Percentiles rank a stretch among this genome's conserved stretches.
Evolutionary conservation across 257 asterid genomes (phyloP).

Genomic region (Marsdenia floribunda): DNA sequence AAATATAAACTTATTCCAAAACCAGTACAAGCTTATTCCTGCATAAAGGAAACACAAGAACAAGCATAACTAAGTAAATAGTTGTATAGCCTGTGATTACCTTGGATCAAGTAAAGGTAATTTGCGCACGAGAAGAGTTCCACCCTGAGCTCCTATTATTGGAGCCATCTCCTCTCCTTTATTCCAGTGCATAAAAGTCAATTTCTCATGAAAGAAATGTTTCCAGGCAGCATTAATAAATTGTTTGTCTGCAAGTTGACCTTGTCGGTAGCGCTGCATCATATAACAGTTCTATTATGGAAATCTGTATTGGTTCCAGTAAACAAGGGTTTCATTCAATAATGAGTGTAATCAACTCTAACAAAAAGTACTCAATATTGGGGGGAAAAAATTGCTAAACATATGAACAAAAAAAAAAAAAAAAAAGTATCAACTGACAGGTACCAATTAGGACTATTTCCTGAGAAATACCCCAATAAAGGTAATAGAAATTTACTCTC

Average conservation of each 20-base stretch:
- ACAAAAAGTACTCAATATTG: background rate
- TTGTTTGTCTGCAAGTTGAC: constrained; percentile 38
- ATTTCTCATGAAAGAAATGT: constrained; percentile 54
- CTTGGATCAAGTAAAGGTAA: constrained; percentile 53
- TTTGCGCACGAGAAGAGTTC: constrained; percentile 87
- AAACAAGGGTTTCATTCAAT: background rate
- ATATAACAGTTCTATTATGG: background rate
- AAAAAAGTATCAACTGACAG: background rate
- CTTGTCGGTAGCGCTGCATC: constrained; percentile 50
- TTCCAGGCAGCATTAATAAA: constrained; percentile 45
- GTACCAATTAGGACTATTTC: background rate
- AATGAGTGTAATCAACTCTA: background rate
- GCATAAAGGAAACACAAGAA: constrained; percentile 11
- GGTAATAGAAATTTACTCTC: background rate
- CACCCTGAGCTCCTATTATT: constrained; percentile 49
- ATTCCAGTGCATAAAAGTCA: constrained; percentile 69
- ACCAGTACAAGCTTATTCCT: background rate
- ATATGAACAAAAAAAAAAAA: background rate
- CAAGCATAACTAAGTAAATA: constrained; percentile 2
- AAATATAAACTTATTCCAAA: background rate
- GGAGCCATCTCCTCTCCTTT: constrained; percentile 89
- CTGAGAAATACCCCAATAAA: background rate
- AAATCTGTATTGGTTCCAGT: background rate
- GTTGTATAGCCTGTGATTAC: constrained; percentile 32
- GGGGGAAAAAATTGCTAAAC: background rate